These are phyloP conservation scores for Kwoniella botswanensis DNA, from an alignment of 768 basidiomycete genomes.

Conservation along the genomic window DNA sequence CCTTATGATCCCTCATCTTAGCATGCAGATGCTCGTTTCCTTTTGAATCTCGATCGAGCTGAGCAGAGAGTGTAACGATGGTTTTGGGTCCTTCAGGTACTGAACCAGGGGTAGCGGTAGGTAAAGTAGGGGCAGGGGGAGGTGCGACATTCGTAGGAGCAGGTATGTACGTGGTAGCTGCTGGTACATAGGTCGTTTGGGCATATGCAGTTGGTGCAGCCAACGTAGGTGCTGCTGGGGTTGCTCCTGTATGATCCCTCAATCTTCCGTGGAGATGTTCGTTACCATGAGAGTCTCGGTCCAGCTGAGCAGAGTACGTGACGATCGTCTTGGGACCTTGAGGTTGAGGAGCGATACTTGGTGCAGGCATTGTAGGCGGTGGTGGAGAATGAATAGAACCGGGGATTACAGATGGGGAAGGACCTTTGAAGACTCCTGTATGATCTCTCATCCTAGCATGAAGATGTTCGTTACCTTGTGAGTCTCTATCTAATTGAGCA, in stretches of 20 bases:
- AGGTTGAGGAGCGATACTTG: not conserved
- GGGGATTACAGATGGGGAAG: no score
- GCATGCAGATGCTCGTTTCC: slow-evolving; percentile 36
- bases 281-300: slow-evolving; percentile 30
- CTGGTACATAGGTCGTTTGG: slow-evolving; percentile 1
- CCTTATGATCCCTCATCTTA: slow-evolving; percentile 12
- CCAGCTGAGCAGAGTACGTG: slow-evolving; percentile 35
- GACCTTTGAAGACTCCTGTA: slow-evolving; percentile 11
- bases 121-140: not conserved
- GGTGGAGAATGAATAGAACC: no score
- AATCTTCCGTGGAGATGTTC: slow-evolving; percentile 40
- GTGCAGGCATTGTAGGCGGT: slow-evolving; percentile 9
- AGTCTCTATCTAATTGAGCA: slow-evolving; percentile 35
- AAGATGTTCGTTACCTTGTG: slow-evolving; percentile 36
- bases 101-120: not conserved
- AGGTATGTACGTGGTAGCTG: slow-evolving; percentile 1
- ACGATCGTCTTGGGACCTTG: slow-evolving; percentile 35
- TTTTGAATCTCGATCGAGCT: slow-evolving; percentile 35
- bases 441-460: slow-evolving; percentile 16
- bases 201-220: not conserved
- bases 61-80: slow-evolving; percentile 32
- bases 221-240: not conserved
- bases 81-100: slow-evolving; percentile 27
- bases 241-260: slow-evolving; percentile 33
- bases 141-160: slow-evolving; percentile 2